Evolutionary conservation across 1,139 yeast species (phyloP).

Genomic region (Diutina neorugosa): DNA sequence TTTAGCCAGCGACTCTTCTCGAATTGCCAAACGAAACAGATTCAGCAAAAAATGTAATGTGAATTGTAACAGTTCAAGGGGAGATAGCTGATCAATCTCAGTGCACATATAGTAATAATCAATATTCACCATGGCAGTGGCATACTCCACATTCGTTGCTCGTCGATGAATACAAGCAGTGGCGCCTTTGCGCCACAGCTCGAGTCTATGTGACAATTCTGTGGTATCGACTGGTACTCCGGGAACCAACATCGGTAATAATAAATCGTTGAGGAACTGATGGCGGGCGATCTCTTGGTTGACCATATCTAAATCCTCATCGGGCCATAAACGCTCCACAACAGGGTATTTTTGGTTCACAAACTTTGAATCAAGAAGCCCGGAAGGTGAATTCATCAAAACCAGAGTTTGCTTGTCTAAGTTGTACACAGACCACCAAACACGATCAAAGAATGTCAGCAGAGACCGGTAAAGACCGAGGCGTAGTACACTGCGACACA

Average conservation of each 20-base stretch:
- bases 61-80: conserved; percentile 27
- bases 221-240: conserved; percentile 9
- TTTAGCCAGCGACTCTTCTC: conserved; percentile 9
- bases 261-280: conserved; percentile 9
- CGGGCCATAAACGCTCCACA: conserved; percentile 8
- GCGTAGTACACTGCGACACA: conserved; percentile 17
- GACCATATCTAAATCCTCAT: conserved; percentile 8
- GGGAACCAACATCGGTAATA: conserved; percentile 8
- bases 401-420: conserved; percentile 29
- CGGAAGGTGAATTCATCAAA: conserved; percentile 22
- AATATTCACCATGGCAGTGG: conserved; percentile 21
- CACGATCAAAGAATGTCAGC: conserved; percentile 13
- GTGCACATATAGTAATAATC: conserved; percentile 28
- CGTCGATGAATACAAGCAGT: conserved; percentile 18
- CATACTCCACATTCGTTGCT: conserved; percentile 19
- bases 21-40: conserved; percentile 25
- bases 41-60: conserved; percentile 30
- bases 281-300: conserved; percentile 14
- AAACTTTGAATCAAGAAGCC: conserved; percentile 16
- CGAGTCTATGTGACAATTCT: conserved; percentile 17
- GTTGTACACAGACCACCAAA: conserved; percentile 29
- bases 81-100: conserved; percentile 29
- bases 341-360: conserved; percentile 10
- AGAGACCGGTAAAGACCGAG: conserved; percentile 7
- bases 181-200: conserved; percentile 24